phyloP scores from a whole-genome alignment of 192 early-diverging fungal species.

The Paraglomus brasilianum region DNA sequence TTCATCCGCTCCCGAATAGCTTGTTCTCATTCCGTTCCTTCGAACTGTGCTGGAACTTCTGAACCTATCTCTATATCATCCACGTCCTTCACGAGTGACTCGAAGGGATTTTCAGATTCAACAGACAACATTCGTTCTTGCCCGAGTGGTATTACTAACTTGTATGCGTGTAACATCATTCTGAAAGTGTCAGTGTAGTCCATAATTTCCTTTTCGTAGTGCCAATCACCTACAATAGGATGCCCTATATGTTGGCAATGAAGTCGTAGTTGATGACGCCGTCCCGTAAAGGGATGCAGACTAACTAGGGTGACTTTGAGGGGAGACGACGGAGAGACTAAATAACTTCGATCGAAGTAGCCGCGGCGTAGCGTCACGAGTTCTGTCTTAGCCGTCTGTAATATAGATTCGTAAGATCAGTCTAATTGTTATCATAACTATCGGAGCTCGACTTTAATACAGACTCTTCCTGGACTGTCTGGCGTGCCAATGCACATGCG shows the following conservation, averaged over 20 bases:
- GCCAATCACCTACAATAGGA: constrained; percentile 45
- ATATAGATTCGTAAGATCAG: background rate
- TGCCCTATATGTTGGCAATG: constrained; percentile 39
- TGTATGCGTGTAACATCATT: constrained; percentile 47
- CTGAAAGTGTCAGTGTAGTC: constrained; percentile 41
- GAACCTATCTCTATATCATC: too few relatives aligned
- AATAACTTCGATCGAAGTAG: constrained; percentile 20
- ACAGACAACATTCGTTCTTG: too few relatives aligned
- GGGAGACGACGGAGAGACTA: background rate
- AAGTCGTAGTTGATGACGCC: constrained; percentile 43
- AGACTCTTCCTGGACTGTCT: constrained; percentile 33
- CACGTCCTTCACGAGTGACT: too few relatives aligned
- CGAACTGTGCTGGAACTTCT: too few relatives aligned
- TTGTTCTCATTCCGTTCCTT: too few relatives aligned
- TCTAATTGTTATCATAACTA: too few relatives aligned
- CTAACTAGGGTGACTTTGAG: constrained; percentile 33
- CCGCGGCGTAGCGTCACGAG: constrained; percentile 34
- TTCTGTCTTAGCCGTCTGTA: constrained; percentile 33
- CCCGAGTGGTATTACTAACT: constrained; percentile 36
- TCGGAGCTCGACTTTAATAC: background rate
- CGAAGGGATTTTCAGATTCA: too few relatives aligned
- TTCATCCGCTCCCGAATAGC: too few relatives aligned
- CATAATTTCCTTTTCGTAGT: constrained; percentile 37
- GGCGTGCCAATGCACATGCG: constrained; percentile 35
- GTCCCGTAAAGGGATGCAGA: constrained; percentile 34